A percentile compares a stretch with the other conserved stretches of the same genome.
phyloP scores from a whole-genome alignment of 2,329 filamentous ascomycete species.

The Fusarium sp. region DNA sequence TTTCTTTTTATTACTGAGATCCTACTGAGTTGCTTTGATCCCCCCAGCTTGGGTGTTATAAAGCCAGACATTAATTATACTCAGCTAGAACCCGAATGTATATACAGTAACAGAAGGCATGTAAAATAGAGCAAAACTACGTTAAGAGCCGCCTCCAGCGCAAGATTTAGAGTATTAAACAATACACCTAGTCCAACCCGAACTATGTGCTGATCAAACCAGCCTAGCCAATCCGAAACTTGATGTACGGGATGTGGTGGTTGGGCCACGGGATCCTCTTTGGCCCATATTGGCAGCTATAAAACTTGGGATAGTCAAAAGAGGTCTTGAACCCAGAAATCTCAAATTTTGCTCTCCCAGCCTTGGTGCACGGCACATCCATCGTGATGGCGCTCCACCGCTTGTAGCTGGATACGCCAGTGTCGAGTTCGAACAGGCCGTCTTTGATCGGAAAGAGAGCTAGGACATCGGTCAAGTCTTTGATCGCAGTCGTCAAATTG shows the following conservation, averaged over 20 bases:
- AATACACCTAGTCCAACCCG: too few relatives aligned
- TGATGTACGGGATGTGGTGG: slow-evolving; percentile 11
- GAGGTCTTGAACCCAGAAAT: slow-evolving; percentile 7
- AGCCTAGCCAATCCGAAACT: not conserved
- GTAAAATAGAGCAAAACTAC: too few relatives aligned
- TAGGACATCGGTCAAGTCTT: not conserved
- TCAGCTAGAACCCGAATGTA: too few relatives aligned
- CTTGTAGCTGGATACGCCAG: not conserved
- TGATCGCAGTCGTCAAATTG: not conserved
- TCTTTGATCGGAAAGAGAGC: not conserved
- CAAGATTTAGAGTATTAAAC: too few relatives aligned
- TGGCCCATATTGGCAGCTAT: slow-evolving; percentile 6
- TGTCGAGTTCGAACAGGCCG: not conserved
- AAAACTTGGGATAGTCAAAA: slow-evolving; percentile 8
- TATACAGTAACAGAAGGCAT: too few relatives aligned
- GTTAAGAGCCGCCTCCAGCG: too few relatives aligned
- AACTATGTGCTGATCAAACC: too few relatives aligned
- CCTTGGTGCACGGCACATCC: slow-evolving; percentile 8
- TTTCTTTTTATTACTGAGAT: too few relatives aligned
- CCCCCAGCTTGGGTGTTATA: too few relatives aligned
- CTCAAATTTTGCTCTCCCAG: slow-evolving; percentile 3
- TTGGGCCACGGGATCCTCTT: slow-evolving; percentile 7
- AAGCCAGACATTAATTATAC: too few relatives aligned
- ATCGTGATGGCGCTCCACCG: slow-evolving; percentile 2
- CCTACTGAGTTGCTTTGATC: too few relatives aligned